Conservation (phyloP, 176 grass and related monocot genomes). For the Hordeum vulgare region DNA sequence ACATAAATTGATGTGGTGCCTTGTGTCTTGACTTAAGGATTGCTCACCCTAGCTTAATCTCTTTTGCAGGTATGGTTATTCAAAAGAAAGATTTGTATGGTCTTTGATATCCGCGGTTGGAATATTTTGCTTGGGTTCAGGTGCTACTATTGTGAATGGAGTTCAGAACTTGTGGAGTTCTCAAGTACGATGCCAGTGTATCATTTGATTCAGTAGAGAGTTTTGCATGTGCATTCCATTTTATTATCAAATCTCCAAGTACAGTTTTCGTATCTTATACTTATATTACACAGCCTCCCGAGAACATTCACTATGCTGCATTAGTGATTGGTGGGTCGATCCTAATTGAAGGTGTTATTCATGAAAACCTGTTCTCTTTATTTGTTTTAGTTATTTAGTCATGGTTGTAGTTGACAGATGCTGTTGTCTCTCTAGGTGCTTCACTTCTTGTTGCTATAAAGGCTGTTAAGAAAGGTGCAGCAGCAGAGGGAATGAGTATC, state of each 20-base stretch:
- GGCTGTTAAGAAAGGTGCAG: conserved; percentile 92
- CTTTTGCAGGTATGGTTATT: conserved; percentile 89
- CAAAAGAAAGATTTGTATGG: conserved; percentile 99
- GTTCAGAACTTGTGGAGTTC: conserved; percentile 92
- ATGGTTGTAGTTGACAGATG: conserved; percentile 8
- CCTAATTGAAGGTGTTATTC: conserved; percentile 81
- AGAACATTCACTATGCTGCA: conserved; percentile 92
- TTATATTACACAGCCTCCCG: conserved; percentile 56
- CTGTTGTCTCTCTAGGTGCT: conserved; percentile 56
- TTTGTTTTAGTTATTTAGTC: not conserved
- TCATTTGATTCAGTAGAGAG: conserved; percentile 19
- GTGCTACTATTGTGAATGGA: conserved; percentile 94
- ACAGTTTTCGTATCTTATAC: conserved; percentile 6
- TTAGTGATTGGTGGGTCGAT: conserved; percentile 95
- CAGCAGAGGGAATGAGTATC: conserved; percentile 77
- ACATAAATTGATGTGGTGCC: not conserved
- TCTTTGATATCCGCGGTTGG: conserved; percentile 97
- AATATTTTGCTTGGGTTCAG: conserved; percentile 96
- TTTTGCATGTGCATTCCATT: conserved; percentile 6
- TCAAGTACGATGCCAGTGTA: conserved; percentile 48
- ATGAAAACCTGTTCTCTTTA: not conserved
- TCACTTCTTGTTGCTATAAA: conserved; percentile 94
- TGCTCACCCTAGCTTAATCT: conserved; percentile 32
- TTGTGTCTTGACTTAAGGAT: conserved; percentile 13
- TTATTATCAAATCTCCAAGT: conserved; percentile 13